A percentile compares a stretch with the other conserved stretches of the same genome.
phyloP scores from a whole-genome alignment of 352 stramenopile genomes.

The Thraustochytrium striatum region DNA sequence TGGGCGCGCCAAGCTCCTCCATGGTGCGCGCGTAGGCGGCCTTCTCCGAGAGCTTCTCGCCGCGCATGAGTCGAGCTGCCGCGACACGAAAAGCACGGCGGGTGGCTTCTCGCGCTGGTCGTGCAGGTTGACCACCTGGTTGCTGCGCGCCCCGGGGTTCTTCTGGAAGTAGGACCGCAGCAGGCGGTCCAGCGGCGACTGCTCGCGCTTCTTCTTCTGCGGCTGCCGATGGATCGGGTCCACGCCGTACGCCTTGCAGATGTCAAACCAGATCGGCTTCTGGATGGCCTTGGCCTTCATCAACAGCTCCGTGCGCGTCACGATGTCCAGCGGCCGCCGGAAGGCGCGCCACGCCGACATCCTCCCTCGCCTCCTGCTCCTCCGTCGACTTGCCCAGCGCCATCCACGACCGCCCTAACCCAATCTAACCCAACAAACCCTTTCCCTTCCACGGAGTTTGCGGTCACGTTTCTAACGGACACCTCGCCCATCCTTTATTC shows the following conservation, averaged over 20 bases:
- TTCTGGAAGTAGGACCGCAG: conserved; percentile 11
- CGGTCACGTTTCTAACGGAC: no score
- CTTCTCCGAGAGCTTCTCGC: conserved; percentile 29
- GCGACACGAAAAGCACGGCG: conserved; percentile 27
- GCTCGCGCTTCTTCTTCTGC: neutral
- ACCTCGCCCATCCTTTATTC: no score
- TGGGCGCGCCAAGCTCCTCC: neutral
- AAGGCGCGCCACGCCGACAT: conserved; percentile 48
- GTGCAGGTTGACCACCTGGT: conserved; percentile 9
- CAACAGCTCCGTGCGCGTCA: conserved; percentile 28
- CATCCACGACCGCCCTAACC: no score
- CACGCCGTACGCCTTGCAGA: neutral
- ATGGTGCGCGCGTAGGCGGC: conserved; percentile 12
- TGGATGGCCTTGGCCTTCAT: conserved; percentile 17
- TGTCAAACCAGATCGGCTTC: conserved; percentile 39
- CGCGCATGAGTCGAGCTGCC: conserved; percentile 43
- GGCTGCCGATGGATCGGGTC: neutral
- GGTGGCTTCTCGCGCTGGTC: neutral
- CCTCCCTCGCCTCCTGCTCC: neutral
- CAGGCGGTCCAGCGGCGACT: neutral
- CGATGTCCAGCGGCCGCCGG: conserved; percentile 2
- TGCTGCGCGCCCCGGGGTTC: neutral
- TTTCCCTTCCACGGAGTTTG: no score
- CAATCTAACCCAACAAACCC: no score
- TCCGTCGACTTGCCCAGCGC: no score